Evolutionary conservation across 805 yeast species (phyloP).

Genomic region (Yamadazyma laniorum): DNA sequence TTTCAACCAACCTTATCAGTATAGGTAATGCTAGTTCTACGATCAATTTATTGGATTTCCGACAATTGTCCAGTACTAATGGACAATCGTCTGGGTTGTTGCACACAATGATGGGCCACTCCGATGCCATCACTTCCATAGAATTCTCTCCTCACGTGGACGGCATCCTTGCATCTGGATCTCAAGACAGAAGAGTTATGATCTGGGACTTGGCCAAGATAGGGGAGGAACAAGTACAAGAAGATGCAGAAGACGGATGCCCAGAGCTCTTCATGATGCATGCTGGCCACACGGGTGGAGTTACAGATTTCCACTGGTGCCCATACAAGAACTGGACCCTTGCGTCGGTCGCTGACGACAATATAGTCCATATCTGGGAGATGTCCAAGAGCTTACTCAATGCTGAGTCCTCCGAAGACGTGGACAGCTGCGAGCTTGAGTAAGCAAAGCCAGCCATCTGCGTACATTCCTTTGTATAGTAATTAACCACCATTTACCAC

Average conservation of each 20-base stretch:
- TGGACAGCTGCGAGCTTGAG: slow-evolving; percentile 17
- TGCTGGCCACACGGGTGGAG: slow-evolving; percentile 82
- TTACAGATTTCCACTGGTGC: slow-evolving; percentile 71
- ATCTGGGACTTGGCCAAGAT: slow-evolving; percentile 78
- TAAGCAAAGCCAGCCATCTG: too few relatives aligned
- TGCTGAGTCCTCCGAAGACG: slow-evolving; percentile 9
- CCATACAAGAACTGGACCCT: slow-evolving; percentile 73
- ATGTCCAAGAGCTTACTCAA: slow-evolving; percentile 34
- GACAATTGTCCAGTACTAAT: slow-evolving; percentile 34
- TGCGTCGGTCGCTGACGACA: slow-evolving; percentile 63
- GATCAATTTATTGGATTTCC: slow-evolving; percentile 61
- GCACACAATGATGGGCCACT: slow-evolving; percentile 80
- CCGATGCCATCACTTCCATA: slow-evolving; percentile 64
- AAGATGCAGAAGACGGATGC: slow-evolving; percentile 87
- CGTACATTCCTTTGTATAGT: too few relatives aligned
- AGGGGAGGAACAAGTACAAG: slow-evolving; percentile 83
- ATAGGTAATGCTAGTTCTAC: slow-evolving; percentile 70
- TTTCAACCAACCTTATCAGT: slow-evolving; percentile 58
- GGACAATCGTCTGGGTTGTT: slow-evolving; percentile 33
- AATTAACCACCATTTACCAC: too few relatives aligned
- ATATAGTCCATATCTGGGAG: slow-evolving; percentile 60
- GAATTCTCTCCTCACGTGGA: slow-evolving; percentile 80
- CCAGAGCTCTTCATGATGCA: slow-evolving; percentile 90
- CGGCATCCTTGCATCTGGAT: slow-evolving; percentile 74
- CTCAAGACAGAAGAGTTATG: slow-evolving; percentile 73